These are phyloP conservation scores for Moringa oleifera DNA, from an alignment of 345 rosid species.

Conservation along the genomic window DNA sequence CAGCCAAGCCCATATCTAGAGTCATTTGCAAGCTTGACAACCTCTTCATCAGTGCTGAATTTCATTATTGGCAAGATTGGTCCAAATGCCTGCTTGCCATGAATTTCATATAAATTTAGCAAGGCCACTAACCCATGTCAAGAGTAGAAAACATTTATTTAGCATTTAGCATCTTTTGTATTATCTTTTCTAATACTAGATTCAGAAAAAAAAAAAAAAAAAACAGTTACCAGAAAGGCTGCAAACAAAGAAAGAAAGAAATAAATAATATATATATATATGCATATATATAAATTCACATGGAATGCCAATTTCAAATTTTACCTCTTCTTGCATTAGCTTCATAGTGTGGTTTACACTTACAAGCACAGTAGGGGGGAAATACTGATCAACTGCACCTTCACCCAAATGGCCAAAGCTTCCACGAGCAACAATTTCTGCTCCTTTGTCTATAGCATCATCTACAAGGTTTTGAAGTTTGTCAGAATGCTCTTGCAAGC, in stretches of 20 bases:
- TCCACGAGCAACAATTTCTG: conserved; percentile 82
- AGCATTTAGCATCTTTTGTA: too few species aligned
- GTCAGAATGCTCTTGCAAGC: conserved; percentile 92
- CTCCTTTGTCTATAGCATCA: conserved; percentile 92
- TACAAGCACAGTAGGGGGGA: conserved; percentile 83
- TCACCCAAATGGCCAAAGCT: conserved; percentile 89
- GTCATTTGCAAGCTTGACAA: conserved; percentile 76
- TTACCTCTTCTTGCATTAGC: conserved; percentile 99
- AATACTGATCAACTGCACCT: conserved; percentile 94
- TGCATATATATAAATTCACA: too few species aligned
- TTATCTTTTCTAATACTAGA: background rate
- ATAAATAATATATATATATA: too few species aligned
- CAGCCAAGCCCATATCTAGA: conserved; percentile 93
- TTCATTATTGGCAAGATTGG: conserved; percentile 98
- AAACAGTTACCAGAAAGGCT: background rate
- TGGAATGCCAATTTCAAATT: conserved; percentile 2
- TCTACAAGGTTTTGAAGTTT: conserved; percentile 74
- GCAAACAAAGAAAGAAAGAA: background rate
- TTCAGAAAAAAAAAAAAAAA: background rate
- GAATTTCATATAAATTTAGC: conserved; percentile 9
- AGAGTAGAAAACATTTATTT: background rate
- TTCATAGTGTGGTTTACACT: conserved; percentile 83
- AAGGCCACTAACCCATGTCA: background rate
- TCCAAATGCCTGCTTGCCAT: conserved; percentile 73
- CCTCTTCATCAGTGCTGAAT: conserved; percentile 90